A percentile compares a stretch with the other conserved stretches of the same genome.
Evolutionary conservation across 257 asterid genomes (phyloP).

Genomic region (Orobanche coerulescens): DNA sequence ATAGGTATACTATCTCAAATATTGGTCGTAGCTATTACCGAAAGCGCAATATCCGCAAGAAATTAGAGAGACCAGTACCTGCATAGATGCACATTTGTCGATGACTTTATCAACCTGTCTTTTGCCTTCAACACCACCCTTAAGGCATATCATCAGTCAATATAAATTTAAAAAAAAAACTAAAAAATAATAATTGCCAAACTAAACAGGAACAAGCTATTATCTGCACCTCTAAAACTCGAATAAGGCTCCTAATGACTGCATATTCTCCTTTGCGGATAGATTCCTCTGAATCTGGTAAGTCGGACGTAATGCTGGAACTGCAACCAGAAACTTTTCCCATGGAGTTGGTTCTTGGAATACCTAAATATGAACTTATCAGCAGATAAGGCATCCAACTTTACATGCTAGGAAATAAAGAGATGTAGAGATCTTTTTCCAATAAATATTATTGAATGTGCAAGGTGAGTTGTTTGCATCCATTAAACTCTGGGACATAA

Average conservation of each 20-base stretch:
- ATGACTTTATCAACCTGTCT: slow-evolving; percentile 92
- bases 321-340: slow-evolving; percentile 71
- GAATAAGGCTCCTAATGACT: slow-evolving; percentile 89
- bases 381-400: slow-evolving; percentile 17
- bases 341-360: slow-evolving; percentile 67
- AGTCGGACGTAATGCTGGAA: slow-evolving; percentile 46
- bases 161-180: slow-evolving; percentile 21
- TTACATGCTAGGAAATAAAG: slow-evolving; percentile 23
- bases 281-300: slow-evolving; percentile 77
- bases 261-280: slow-evolving; percentile 90
- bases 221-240: slow-evolving; percentile 79
- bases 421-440: slow-evolving; percentile 10
- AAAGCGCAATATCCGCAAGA: slow-evolving; percentile 17
- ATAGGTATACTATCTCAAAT: slow-evolving; percentile 20
- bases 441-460: background rate
- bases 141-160: slow-evolving; percentile 42
- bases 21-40: slow-evolving; percentile 16
- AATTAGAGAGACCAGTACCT: slow-evolving; percentile 43
- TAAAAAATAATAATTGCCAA: no score
- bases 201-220: slow-evolving; percentile 21
- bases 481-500: slow-evolving; percentile 3
- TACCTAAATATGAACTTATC: slow-evolving; percentile 44
- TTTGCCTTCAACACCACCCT: slow-evolving; percentile 99
- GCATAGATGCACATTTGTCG: slow-evolving; percentile 97
- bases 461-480: background rate